phyloP scores from a whole-genome alignment of 352 stramenopile species.

The Phytophthora sansomeana region DNA sequence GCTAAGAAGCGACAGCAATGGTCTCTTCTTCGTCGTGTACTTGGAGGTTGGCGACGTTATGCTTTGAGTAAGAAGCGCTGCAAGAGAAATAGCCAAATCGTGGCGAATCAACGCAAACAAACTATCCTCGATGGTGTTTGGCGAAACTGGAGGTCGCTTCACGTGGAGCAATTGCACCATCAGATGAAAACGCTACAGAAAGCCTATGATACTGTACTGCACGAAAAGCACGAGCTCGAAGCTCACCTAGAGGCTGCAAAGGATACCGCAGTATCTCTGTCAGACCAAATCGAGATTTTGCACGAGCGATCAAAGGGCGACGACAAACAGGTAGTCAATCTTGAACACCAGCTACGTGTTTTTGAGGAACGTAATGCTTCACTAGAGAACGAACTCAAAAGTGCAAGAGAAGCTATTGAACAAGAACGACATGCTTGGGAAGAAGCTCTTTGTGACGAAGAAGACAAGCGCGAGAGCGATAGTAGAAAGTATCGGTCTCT shows the following conservation, averaged over 20 bases:
- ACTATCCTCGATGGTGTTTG: slow-evolving; percentile 39
- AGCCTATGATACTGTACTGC: slow-evolving; percentile 20
- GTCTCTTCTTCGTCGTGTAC: slow-evolving; percentile 20
- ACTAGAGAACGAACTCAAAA: slow-evolving; percentile 34
- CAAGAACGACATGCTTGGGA: slow-evolving; percentile 44
- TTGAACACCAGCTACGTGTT: slow-evolving; percentile 45
- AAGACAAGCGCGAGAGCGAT: slow-evolving; percentile 33
- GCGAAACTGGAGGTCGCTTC: slow-evolving; percentile 49
- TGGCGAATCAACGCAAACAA: slow-evolving; percentile 32
- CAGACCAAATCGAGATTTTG: slow-evolving; percentile 45
- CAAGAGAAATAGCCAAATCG: slow-evolving; percentile 17
- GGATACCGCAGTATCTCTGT: slow-evolving; percentile 47
- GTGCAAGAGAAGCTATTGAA: slow-evolving; percentile 21
- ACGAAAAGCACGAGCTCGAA: slow-evolving; percentile 58
- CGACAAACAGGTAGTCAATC: slow-evolving; percentile 32
- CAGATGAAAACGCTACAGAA: slow-evolving; percentile 28
- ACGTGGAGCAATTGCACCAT: slow-evolving; percentile 21
- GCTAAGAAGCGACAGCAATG: slow-evolving; percentile 35
- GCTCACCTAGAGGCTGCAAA: slow-evolving; percentile 50
- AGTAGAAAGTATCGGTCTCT: slow-evolving; percentile 42
- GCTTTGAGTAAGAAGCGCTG: slow-evolving; percentile 29
- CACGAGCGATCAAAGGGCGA: slow-evolving; percentile 38
- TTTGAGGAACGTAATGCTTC: slow-evolving; percentile 39
- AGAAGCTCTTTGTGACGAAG: slow-evolving; percentile 34
- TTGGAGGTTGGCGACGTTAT: slow-evolving; percentile 34